Percentiles rank a stretch among this genome's conserved stretches.
Evolutionary conservation across 1,284 basidiomycete genomes (phyloP).

Genomic region (Melampsora larici-populina): DNA sequence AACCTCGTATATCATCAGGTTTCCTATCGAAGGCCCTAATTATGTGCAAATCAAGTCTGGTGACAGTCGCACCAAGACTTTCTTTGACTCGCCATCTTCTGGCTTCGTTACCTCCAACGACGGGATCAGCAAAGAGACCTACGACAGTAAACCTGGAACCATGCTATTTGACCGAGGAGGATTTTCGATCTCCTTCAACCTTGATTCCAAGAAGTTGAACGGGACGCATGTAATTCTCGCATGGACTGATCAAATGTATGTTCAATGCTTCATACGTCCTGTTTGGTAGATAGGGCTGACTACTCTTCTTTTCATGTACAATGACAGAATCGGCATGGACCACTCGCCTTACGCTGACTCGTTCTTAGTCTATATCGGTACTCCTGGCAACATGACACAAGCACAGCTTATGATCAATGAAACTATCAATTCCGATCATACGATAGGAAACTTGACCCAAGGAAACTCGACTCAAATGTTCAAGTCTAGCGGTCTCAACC

Average conservation of each 20-base stretch:
- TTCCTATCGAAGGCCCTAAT: background rate
- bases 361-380: background rate
- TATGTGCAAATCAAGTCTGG: slow-evolving; percentile 5
- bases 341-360: background rate
- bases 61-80: background rate
- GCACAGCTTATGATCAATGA: background rate
- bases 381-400: background rate
- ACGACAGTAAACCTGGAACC: background rate
- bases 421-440: background rate
- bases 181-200: background rate
- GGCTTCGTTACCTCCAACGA: background rate
- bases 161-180: background rate
- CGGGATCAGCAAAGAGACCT: background rate
- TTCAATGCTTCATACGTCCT: background rate
- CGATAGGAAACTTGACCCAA: background rate
- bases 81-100: background rate
- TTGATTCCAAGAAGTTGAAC: background rate
- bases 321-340: background rate
- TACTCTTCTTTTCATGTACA: background rate
- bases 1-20: background rate
- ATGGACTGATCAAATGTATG: slow-evolving; percentile 2
- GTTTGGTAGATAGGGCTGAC: background rate
- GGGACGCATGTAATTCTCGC: background rate
- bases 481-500: background rate
- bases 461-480: background rate